phyloP scores from a whole-genome alignment of 2,329 filamentous ascomycete species.

The Penicillium brasilianum region DNA sequence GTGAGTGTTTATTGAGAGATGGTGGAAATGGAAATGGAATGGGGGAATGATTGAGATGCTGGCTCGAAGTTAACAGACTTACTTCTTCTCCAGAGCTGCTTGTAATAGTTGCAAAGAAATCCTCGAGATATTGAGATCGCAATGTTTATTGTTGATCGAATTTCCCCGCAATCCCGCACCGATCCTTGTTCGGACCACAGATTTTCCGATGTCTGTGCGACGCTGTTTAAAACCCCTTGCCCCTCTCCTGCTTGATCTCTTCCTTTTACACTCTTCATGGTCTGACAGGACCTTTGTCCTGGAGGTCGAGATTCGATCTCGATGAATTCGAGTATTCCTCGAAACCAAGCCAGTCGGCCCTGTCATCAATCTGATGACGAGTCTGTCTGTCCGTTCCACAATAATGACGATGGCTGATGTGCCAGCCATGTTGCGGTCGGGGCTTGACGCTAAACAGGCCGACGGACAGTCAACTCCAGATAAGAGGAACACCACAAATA shows the following conservation, averaged over 20 bases:
- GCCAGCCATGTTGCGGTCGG: neutral
- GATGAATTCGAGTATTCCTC: neutral
- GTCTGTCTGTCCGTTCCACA: neutral
- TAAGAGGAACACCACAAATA: too few relatives aligned
- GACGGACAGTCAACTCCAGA: too few relatives aligned
- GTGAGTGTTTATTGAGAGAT: neutral
- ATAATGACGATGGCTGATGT: slow-evolving; percentile 1
- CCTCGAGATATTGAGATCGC: too few relatives aligned
- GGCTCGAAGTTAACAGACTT: neutral
- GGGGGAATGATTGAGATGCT: too few relatives aligned
- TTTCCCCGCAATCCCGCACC: slow-evolving; percentile 7
- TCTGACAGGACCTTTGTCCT: neutral
- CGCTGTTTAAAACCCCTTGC: neutral
- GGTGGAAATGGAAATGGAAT: neutral
- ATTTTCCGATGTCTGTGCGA: slow-evolving; percentile 11
- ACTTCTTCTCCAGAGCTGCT: neutral
- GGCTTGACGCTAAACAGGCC: neutral
- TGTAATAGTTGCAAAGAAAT: too few relatives aligned
- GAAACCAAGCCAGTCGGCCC: too few relatives aligned
- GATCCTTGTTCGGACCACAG: slow-evolving; percentile 1
- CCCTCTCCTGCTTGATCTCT: neutral
- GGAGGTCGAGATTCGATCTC: neutral
- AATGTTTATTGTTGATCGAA: too few relatives aligned
- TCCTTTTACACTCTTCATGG: neutral
- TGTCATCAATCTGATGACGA: neutral